Base-by-base conservation (phyloP, 352 stramenopile species). In the Globisporangium apiculatum region DNA sequence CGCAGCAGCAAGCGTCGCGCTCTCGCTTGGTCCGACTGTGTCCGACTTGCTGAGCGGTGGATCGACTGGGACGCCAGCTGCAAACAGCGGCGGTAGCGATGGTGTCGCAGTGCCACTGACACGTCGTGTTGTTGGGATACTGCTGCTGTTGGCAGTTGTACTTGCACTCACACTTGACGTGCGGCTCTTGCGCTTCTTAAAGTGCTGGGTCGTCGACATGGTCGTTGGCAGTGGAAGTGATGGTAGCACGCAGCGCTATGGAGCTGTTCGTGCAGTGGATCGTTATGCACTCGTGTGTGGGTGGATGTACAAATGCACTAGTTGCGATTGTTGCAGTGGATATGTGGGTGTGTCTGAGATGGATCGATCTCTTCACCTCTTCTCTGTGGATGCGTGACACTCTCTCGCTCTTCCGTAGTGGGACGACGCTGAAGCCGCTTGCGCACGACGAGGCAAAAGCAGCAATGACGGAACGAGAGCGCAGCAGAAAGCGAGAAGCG, bases 121-220 rank as follows among this genome's bases (percentile, higher is more conserved):
- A 49, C 48, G 35, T 3, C 45, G 55, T 9, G 46, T 38, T 14
- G 36, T 41, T 55, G 41, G 24, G 24, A 31, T 31, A 31, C 24
- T 31, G 24, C 24, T 31, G 24, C 24, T 31, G 24, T 31, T 31
- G 24, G 24, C 24, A 31, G 24, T 31, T 31, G 24, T 31, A 31
- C 24, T 31, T 31, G 24, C 24, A 31, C 24, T 31, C 24, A 31
- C 51, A 66, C 51, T 57, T 55, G 71, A 60, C 55, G 69, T 59
- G 66, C 73, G 65, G 61, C 65, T 72, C 72, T 87, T 88, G 64
- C 79, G 73, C 60, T 87, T 87, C 69, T 85, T 86, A 59, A 82
- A 83, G 60, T 73, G 76, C 48, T 83, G 75, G 61, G 69, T 85
- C 60, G 86, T 79, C 42, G 71, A 78, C 57, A 78, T 78, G 41